Conservation (phyloP, 2,329 filamentous ascomycete species). For the Ceratocystis eucalypticola region DNA sequence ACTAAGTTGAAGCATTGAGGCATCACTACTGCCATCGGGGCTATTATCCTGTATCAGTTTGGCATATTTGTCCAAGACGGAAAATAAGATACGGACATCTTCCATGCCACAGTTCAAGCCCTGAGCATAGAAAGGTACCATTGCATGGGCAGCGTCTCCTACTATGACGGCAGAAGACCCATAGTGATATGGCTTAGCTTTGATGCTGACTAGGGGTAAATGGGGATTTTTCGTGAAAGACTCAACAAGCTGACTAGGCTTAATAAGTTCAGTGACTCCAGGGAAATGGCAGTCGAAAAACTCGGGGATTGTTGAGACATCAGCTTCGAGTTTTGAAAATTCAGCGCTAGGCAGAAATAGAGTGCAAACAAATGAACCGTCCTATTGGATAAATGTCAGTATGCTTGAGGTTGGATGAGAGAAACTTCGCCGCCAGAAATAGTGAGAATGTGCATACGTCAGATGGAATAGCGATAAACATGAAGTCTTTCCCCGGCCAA, state of each 20-base stretch:
- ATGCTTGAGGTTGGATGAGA: not conserved
- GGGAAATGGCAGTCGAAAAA: conserved; percentile 83
- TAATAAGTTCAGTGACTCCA: conserved; percentile 62
- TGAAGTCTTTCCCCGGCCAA: conserved; percentile 85
- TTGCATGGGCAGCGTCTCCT: conserved; percentile 90
- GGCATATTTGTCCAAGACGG: conserved; percentile 57
- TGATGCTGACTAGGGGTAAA: conserved; percentile 83
- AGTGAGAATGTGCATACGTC: conserved; percentile 32
- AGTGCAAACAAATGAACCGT: conserved; percentile 89
- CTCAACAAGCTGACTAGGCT: conserved; percentile 49
- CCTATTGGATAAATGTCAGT: conserved; percentile 30
- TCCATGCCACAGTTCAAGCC: conserved; percentile 96
- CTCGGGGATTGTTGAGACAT: conserved; percentile 43
- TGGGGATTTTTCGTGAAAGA: conserved; percentile 78
- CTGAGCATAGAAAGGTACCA: conserved; percentile 97
- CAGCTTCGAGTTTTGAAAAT: conserved; percentile 53
- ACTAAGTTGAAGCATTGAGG: conserved; percentile 33
- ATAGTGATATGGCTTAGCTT: conserved; percentile 81
- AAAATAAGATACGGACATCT: conserved; percentile 80
- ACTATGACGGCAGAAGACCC: conserved; percentile 65
- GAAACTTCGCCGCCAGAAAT: not conserved
- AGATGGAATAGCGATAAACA: conserved; percentile 95
- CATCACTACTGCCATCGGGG: conserved; percentile 26
- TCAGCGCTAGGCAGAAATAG: conserved; percentile 67
- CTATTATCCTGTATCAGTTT: conserved; percentile 34